Base-by-base conservation (phyloP, 2,329 filamentous ascomycete genomes). In the Phaeosphaeria sp. region DNA sequence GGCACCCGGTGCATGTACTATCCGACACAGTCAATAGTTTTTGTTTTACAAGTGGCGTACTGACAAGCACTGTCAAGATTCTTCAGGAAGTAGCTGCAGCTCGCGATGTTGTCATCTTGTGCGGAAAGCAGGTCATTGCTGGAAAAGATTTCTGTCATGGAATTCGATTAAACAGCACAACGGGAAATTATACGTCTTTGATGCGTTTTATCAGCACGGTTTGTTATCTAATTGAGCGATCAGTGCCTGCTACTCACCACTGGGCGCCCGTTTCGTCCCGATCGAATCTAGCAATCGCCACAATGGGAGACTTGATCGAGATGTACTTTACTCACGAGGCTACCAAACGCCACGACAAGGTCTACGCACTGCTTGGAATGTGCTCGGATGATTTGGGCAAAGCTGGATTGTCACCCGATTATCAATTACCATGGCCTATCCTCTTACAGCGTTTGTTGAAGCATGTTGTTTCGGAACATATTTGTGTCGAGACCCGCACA, bases 31-130 rank as follows among this genome's bases (percentile, higher is more conserved):
- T n/a, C n/a, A n/a, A 44, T 44, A 20, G 21, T 2, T 44, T 22
- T n/a, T 18, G 8, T 21, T 7, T 22, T 2, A 13, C 42, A 21
- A 18, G 1, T 21, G 18, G 11, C 6, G 17, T 44, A 22, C 42
- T 44, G 6, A 21, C 48, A 36, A 13, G 8, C 30, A 43, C 58
- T 13, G 53, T 52, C 21, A 54, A 64, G 61, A 49, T 65, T 43
- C 56, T 65, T 30, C 61, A 64, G 45, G 61, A 66, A 54, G 59
- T 64, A 55, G 61, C 61, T 44, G 61, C 63, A 39, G 63, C 63
- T 52, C 60, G 60, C 43, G 49, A 60, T 46, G 42, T 64, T 45
- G 45, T 59, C n/a, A 52, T 64, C 36, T 62, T 55, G 55, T 62
- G 57, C 57, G 61, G 59, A 20, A 18, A 46, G 22, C 43, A 51